Evolutionary conservation across 2,329 filamentous ascomycete species (phyloP).

Genomic region (Magnaporthiopsis poae): DNA sequence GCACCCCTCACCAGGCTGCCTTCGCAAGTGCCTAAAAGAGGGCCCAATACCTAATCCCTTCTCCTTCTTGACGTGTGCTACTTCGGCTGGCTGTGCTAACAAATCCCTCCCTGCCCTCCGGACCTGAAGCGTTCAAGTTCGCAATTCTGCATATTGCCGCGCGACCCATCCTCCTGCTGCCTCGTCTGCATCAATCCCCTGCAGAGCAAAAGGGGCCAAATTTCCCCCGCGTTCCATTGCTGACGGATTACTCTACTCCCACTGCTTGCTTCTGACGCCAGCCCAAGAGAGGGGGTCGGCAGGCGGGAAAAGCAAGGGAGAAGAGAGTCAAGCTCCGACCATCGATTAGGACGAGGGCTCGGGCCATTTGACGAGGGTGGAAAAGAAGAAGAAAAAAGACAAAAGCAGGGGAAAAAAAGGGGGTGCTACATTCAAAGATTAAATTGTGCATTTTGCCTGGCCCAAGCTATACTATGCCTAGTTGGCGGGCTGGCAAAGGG

Average conservation of each 20-base stretch:
- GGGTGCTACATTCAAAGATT: background rate
- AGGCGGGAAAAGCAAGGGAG: background rate
- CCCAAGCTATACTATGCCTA: conserved; percentile 34
- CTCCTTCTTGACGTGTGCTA: background rate
- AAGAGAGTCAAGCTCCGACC: background rate
- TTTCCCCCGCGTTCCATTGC: background rate
- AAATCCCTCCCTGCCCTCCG: background rate
- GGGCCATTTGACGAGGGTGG: background rate
- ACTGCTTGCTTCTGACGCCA: background rate
- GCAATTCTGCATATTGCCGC: background rate
- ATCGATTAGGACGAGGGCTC: background rate
- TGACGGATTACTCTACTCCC: background rate
- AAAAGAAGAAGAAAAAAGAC: background rate
- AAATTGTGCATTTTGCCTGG: background rate
- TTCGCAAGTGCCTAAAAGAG: background rate
- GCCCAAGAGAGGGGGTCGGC: background rate
- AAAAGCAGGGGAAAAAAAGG: conserved; percentile 15
- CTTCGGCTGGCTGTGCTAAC: background rate
- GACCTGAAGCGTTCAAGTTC: background rate
- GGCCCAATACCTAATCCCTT: background rate
- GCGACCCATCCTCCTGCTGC: background rate
- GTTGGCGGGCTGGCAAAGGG: conserved; percentile 41
- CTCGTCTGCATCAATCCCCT: background rate
- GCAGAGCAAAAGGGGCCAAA: background rate
- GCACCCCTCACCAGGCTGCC: background rate